Evolutionary conservation across 805 yeast genomes (phyloP).

Genomic region (Kregervanrija fluxuum): DNA sequence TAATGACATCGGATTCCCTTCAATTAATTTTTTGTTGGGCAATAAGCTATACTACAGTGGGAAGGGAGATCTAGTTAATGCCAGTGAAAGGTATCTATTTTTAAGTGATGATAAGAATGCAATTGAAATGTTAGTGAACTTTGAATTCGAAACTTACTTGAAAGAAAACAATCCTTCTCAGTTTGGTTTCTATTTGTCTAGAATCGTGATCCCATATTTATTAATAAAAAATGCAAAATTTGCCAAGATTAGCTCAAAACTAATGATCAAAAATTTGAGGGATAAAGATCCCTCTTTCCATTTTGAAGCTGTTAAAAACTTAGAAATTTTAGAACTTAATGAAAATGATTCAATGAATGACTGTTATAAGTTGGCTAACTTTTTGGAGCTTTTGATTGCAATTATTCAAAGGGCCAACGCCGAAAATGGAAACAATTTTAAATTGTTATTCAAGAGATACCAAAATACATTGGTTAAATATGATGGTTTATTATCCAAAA

Average conservation of each 20-base stretch:
- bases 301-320: conserved; percentile 14
- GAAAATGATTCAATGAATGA: conserved; percentile 16
- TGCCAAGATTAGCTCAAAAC: conserved; percentile 37
- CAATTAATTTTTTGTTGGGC: conserved; percentile 70
- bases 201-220: conserved; percentile 73
- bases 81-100: conserved; percentile 23
- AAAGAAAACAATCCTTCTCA: conserved; percentile 29
- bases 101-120: conserved; percentile 17
- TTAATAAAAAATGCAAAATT: conserved; percentile 59
- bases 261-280: conserved; percentile 30
- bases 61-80: conserved; percentile 16
- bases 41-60: conserved; percentile 42
- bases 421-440: conserved; percentile 34
- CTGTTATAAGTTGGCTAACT: conserved; percentile 47
- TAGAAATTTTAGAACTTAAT: conserved; percentile 28
- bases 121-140: conserved; percentile 22
- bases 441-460: conserved; percentile 39
- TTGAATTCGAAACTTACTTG: conserved; percentile 28
- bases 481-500: conserved; percentile 15
- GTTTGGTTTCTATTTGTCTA: conserved; percentile 23
- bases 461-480: conserved; percentile 13
- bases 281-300: conserved; percentile 9
- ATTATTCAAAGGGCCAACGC: conserved; percentile 42
- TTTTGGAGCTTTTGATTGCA: conserved; percentile 57
- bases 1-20: conserved; percentile 63